These are phyloP conservation scores for Boletus patriciae DNA, from an alignment of 768 basidiomycete genomes.

Conservation along the genomic window DNA sequence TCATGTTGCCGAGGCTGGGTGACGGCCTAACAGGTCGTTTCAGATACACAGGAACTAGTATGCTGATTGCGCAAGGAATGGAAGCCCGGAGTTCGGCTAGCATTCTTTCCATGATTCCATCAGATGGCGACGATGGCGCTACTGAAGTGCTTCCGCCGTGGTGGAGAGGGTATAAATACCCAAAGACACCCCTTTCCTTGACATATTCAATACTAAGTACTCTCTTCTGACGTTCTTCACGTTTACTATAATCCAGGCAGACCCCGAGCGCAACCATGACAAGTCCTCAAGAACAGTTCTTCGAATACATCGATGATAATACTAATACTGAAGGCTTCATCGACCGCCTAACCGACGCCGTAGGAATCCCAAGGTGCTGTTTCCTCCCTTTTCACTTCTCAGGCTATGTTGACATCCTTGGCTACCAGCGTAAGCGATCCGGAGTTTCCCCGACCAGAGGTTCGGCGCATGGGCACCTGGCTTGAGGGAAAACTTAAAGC, in stretches of 20 bases:
- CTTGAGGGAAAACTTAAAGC: background rate
- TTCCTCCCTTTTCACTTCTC: background rate
- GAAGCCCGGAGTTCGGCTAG: too few relatives aligned
- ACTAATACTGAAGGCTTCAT: background rate
- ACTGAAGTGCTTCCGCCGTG: background rate
- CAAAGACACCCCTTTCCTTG: background rate
- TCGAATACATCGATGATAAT: background rate
- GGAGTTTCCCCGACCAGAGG: background rate
- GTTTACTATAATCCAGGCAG: background rate
- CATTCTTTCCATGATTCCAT: background rate
- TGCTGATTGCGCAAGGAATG: background rate
- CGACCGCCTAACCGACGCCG: background rate
- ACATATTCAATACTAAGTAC: too few relatives aligned
- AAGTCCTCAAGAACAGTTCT: background rate
- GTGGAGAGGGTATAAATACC: background rate
- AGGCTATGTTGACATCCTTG: background rate
- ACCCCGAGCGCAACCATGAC: background rate
- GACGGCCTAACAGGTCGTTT: too few relatives aligned
- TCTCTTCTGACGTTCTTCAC: background rate
- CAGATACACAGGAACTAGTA: too few relatives aligned
- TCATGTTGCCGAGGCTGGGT: too few relatives aligned
- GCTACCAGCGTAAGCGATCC: background rate
- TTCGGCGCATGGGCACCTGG: background rate
- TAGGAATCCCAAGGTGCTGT: background rate
- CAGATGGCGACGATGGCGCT: background rate